A percentile compares a stretch with the other conserved stretches of the same genome.
Conservation (phyloP, 805 yeast genomes). For the Ogataea trehalophila region DNA sequence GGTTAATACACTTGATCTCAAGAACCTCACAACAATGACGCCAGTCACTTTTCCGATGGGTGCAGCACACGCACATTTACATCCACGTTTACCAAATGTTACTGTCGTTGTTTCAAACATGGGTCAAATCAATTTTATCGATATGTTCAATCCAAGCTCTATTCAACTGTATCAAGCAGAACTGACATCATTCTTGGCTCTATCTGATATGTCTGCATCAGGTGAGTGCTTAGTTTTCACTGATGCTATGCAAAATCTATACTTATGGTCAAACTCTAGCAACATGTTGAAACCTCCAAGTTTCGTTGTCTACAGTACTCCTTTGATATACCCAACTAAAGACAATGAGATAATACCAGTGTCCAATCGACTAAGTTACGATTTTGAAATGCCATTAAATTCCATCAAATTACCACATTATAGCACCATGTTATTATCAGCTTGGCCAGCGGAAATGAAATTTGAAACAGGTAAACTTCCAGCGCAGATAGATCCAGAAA, state of each 20-base stretch:
- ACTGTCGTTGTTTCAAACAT: slow-evolving; percentile 65
- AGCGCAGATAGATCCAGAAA: slow-evolving; percentile 43
- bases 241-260: slow-evolving; percentile 59
- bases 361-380: slow-evolving; percentile 29
- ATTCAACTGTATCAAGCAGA: slow-evolving; percentile 65
- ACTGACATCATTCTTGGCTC: slow-evolving; percentile 39
- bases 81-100: slow-evolving; percentile 79
- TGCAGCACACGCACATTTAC: slow-evolving; percentile 77
- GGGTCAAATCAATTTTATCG: slow-evolving; percentile 85
- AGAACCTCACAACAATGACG: slow-evolving; percentile 63
- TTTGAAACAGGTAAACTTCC: slow-evolving; percentile 62
- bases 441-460: slow-evolving; percentile 64
- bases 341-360: slow-evolving; percentile 30
- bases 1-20: slow-evolving; percentile 75
- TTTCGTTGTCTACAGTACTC: slow-evolving; percentile 35
- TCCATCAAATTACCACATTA: slow-evolving; percentile 85
- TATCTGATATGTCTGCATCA: slow-evolving; percentile 53
- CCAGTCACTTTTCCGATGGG: slow-evolving; percentile 90
- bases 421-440: slow-evolving; percentile 67
- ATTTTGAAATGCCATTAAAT: slow-evolving; percentile 57
- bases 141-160: slow-evolving; percentile 71
- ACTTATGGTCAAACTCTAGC: slow-evolving; percentile 59
- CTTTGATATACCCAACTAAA: slow-evolving; percentile 51
- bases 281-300: slow-evolving; percentile 34
- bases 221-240: slow-evolving; percentile 76